A percentile compares a stretch with the other conserved stretches of the same genome.
Conservation (phyloP, 2,329 filamentous ascomycete genomes). For the Aspergillus carbonarius region DNA sequence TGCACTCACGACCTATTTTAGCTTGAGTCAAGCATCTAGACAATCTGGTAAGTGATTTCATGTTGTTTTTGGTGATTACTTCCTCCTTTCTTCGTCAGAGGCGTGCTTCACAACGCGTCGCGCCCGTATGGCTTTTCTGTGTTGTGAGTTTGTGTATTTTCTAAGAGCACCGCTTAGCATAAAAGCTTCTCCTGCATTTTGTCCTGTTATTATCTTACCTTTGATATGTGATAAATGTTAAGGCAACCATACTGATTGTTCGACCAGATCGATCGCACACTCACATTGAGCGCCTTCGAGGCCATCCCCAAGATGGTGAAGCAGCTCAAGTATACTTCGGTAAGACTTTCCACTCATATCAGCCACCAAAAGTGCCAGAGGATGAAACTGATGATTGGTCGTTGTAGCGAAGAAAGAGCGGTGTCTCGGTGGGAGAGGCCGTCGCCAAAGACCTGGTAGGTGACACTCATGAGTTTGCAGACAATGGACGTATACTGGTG, state of each 20-base stretch:
- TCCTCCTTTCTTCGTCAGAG: too few species aligned
- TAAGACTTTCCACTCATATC: conserved; percentile 20
- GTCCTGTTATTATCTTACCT: background rate
- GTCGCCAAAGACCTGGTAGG: conserved; percentile 47
- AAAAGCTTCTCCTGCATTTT: background rate
- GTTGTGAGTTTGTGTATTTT: too few species aligned
- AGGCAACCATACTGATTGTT: background rate
- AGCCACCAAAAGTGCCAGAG: background rate
- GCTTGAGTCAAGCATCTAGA: too few species aligned
- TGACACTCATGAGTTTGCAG: background rate
- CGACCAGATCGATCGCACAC: background rate
- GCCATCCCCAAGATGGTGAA: conserved; percentile 34
- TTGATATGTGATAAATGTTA: too few species aligned
- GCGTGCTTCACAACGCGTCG: too few species aligned
- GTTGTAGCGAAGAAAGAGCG: conserved; percentile 46
- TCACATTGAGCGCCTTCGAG: background rate
- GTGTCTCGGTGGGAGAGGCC: conserved; percentile 46
- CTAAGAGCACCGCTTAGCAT: background rate
- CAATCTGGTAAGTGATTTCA: too few species aligned
- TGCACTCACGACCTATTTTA: too few species aligned
- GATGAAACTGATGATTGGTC: conserved; percentile 15
- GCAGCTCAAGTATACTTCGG: conserved; percentile 41
- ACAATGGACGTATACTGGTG: background rate
- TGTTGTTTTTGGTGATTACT: too few species aligned
- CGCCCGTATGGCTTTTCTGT: too few species aligned